phyloP scores from a whole-genome alignment of 345 rosid genomes.

The Euphorbia peplus region DNA sequence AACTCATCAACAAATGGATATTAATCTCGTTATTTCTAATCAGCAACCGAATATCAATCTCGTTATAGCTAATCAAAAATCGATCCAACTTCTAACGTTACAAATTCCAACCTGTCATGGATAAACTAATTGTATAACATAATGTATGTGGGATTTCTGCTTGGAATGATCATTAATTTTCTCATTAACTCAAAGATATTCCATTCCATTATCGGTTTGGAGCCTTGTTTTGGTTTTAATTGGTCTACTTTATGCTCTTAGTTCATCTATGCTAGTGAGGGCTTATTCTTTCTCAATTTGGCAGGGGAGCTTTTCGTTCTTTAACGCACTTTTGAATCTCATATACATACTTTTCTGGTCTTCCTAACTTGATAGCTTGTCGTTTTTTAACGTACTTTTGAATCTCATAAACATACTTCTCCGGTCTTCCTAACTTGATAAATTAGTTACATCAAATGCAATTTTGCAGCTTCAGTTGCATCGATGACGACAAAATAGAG shows the following conservation, averaged over 20 bases:
- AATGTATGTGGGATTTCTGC: background rate
- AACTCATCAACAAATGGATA: too few relatives aligned
- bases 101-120: background rate
- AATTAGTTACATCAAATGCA: background rate
- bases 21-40: too few relatives aligned
- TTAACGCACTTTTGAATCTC: background rate
- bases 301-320: constrained; percentile 4
- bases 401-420: background rate
- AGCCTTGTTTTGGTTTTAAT: background rate
- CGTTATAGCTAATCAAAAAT: too few relatives aligned
- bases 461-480: background rate
- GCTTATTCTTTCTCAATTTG: background rate
- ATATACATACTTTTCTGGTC: background rate
- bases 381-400: background rate
- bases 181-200: background rate
- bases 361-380: background rate
- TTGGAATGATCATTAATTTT: background rate
- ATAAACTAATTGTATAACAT: background rate
- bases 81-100: too few relatives aligned
- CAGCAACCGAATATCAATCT: too few relatives aligned
- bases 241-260: background rate
- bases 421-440: background rate
- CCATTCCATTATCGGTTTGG: background rate
- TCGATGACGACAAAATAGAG: background rate
- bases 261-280: background rate